A percentile compares a stretch with the other conserved stretches of the same genome.
These are phyloP conservation scores for Boletus barrowsii DNA, from an alignment of 768 basidiomycete genomes.

Conservation along the genomic window DNA sequence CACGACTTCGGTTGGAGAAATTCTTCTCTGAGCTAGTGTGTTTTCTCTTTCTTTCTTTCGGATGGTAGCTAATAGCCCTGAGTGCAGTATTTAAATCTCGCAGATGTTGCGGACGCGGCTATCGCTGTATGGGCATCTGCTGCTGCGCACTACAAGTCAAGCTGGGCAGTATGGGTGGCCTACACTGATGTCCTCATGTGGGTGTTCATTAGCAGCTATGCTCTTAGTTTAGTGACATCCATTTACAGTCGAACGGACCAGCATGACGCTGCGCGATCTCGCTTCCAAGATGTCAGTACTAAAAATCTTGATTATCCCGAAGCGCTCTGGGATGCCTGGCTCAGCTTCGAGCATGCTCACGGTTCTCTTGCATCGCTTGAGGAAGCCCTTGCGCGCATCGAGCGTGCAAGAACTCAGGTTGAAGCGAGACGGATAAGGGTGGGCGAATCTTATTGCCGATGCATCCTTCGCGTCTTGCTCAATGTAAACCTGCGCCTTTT, in stretches of 20 bases:
- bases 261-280: slow-evolving; percentile 58
- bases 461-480: background rate
- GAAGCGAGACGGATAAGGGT: slow-evolving; percentile 65
- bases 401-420: slow-evolving; percentile 62
- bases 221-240: background rate
- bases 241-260: slow-evolving; percentile 46
- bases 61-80: background rate
- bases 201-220: slow-evolving; percentile 19
- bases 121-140: slow-evolving; percentile 64
- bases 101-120: slow-evolving; percentile 50
- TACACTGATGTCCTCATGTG: slow-evolving; percentile 77
- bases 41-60: slow-evolving; percentile 9
- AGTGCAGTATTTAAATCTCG: slow-evolving; percentile 45
- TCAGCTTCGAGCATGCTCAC: slow-evolving; percentile 81
- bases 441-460: slow-evolving; percentile 8
- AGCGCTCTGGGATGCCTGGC: slow-evolving; percentile 88
- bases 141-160: slow-evolving; percentile 62
- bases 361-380: slow-evolving; percentile 71
- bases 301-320: slow-evolving; percentile 95
- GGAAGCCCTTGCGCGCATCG: slow-evolving; percentile 56
- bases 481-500: background rate
- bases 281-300: slow-evolving; percentile 62
- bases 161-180: slow-evolving; percentile 71
- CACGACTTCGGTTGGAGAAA: slow-evolving; percentile 77
- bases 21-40: slow-evolving; percentile 74